These are phyloP conservation scores for Lithospermum erythrorhizon DNA, from an alignment of 257 asterid species.

Conservation along the genomic window DNA sequence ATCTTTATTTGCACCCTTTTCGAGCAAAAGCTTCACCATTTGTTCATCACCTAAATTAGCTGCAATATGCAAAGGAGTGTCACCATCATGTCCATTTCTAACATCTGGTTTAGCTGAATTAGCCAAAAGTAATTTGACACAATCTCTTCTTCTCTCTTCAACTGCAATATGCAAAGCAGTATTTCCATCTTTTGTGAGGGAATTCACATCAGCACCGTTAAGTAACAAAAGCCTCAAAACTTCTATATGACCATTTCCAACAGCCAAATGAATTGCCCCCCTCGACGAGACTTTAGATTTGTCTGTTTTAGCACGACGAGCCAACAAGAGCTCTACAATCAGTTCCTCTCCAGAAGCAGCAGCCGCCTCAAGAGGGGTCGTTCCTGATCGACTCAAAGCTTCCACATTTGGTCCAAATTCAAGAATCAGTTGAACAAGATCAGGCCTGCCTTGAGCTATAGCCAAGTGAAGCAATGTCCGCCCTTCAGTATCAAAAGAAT, in stretches of 20 bases:
- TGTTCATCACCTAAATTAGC: constrained; percentile 51
- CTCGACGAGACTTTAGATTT: constrained; percentile 37
- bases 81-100: constrained; percentile 28
- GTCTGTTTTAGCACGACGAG: constrained; percentile 40
- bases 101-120: constrained; percentile 29
- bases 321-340: constrained; percentile 58
- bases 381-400: constrained; percentile 31
- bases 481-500: constrained; percentile 49
- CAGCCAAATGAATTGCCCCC: constrained; percentile 62
- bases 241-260: constrained; percentile 48
- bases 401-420: constrained; percentile 54
- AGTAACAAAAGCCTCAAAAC: constrained; percentile 47
- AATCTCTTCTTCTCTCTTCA: constrained; percentile 49
- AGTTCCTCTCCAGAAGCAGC: constrained; percentile 53
- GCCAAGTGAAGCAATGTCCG: constrained; percentile 58
- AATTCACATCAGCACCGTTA: constrained; percentile 49
- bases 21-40: constrained; percentile 48
- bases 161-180: constrained; percentile 63
- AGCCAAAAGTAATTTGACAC: constrained; percentile 47
- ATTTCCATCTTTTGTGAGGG: constrained; percentile 47
- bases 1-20: constrained; percentile 61
- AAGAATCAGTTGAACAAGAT: constrained; percentile 58
- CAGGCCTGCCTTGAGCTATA: constrained; percentile 46
- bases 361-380: constrained; percentile 71
- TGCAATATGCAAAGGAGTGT: constrained; percentile 56